phyloP scores from a whole-genome alignment of 1,284 basidiomycete species.

The Omphalotus olearius region DNA sequence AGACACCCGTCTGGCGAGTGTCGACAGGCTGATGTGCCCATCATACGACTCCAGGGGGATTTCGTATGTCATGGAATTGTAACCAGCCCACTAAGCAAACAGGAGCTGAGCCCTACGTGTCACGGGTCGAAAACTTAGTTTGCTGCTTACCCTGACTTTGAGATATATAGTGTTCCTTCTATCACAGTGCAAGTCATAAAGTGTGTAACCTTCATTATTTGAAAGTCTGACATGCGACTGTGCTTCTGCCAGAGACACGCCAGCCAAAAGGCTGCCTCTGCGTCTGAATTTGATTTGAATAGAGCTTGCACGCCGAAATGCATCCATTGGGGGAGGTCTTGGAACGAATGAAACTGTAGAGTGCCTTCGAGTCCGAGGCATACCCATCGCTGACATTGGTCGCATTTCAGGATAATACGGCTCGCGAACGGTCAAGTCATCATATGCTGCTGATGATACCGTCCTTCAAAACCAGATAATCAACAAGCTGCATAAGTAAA shows the following conservation, averaged over 20 bases:
- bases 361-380: slow-evolving; percentile 43
- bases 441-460: slow-evolving; percentile 35
- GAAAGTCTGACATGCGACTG: slow-evolving; percentile 59
- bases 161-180: slow-evolving; percentile 53
- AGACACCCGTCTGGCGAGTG: slow-evolving; percentile 62
- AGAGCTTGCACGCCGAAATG: slow-evolving; percentile 41
- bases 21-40: slow-evolving; percentile 59
- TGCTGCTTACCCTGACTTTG: slow-evolving; percentile 49
- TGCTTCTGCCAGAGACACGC: slow-evolving; percentile 67
- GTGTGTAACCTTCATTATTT: slow-evolving; percentile 52
- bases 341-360: slow-evolving; percentile 35
- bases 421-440: slow-evolving; percentile 36
- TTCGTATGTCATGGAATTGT: slow-evolving; percentile 67
- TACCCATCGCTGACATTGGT: slow-evolving; percentile 19
- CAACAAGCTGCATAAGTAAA: not conserved
- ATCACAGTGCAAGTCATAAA: slow-evolving; percentile 63
- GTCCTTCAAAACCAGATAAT: not conserved
- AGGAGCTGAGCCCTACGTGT: not conserved
- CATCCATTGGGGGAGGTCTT: slow-evolving; percentile 35
- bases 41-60: slow-evolving; percentile 68
- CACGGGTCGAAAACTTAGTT: not conserved
- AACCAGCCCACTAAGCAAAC: slow-evolving; percentile 60
- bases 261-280: slow-evolving; percentile 61
- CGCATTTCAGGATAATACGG: slow-evolving; percentile 32
- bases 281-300: slow-evolving; percentile 67